Base-by-base conservation (phyloP, 1,139 yeast species). In the Yamadazyma jaroonii region DNA sequence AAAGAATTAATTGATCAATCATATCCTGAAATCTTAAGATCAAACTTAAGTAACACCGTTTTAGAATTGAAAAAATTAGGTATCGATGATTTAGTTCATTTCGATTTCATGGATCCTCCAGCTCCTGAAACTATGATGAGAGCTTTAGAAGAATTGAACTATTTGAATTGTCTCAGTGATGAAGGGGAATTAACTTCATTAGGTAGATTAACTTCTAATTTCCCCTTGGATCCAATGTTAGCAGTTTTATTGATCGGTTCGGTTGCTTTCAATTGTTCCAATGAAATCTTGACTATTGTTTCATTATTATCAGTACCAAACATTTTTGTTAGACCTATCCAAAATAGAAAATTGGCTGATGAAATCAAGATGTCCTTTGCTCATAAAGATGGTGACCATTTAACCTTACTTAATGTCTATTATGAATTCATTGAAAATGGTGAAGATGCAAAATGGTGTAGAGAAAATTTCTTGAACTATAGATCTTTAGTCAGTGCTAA, bases 91-190 rank as follows among this genome's bases (percentile, higher is more conserved):
- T 77, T 92, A 57, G 98, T 92, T 24, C 97, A 92, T 62, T 92
- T 92, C 57, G 98, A 92, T 61, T 92, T 92, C 56, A 92, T 92
- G 96, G 98, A 92, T 57, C 97, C 98, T 7, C 98, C 98, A n/a
- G 97, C 98, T 1, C 97, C 97, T 4, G 98, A 92, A 62, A 92
- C 98, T 7, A 92, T 92, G 98, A 90, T 92, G 97, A 77, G 97
- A 59, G 97, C 98, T 0, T 70, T 92, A 49, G 98, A 92, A 62
- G 98, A 92, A 61, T 74, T 92, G 55, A 90, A 92, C 57, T 92
- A 88, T 57, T 71, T 92, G 44, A 82, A 83, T 21, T 92, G 97
- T 66, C 74, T 92, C 41, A 88, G 89, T 47, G 97, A 92, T 57
- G 94, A 88, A 35, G 98, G 98, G 42, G 84, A 84, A 42, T 68